Base-by-base conservation (phyloP, 345 rosid genomes). In the Clausena lansium region DNA sequence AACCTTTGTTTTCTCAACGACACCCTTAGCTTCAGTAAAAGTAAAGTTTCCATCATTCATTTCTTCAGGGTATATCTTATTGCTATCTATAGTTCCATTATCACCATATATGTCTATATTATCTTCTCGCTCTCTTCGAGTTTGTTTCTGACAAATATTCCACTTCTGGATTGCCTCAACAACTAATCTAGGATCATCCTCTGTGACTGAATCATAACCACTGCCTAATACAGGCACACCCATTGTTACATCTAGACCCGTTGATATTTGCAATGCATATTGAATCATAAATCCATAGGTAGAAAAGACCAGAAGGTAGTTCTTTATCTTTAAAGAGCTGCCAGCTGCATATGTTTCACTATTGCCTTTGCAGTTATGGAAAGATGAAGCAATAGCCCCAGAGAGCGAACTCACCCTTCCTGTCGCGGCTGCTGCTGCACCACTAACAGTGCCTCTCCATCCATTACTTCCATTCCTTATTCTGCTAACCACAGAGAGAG, bases 401-500 rank as follows among this genome's bases (percentile, higher is more conserved):
- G 91, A 83, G 79, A 88, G 74, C 59, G 93, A 84, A 85, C 82
- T 84, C 79, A 78, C 77, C 79, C 89, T 91, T 78, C 99, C 99
- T 5, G 97, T 85, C 45, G 99, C 98, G 78, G 94, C 97, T 28
- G 90, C 91, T 27, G 97, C 95, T 72, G 95, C 97, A 72, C 92
- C 94, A 75, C 85, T 91, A 50, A 92, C 83, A 0, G 94, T 84
- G 54, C 94, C 94, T 79, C 85, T 87, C 99, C 98, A 96, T 60
- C 97, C 98, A 80, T 78, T 84, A 76, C 73, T 85, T 67, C 93
- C 96, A 59, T 87, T 91, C 79, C 95, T 89, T 85, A 96, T 93
- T 88, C 97, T 92, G 80, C 87, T 87, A 77, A 93, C 84, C 55
- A 87, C 97, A 70, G 97, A 86, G 2, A 96, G 94, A 22, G 89